Evolutionary conservation across 345 rosid species (phyloP).

Genomic region (Cardamine chenopodiifolia): DNA sequence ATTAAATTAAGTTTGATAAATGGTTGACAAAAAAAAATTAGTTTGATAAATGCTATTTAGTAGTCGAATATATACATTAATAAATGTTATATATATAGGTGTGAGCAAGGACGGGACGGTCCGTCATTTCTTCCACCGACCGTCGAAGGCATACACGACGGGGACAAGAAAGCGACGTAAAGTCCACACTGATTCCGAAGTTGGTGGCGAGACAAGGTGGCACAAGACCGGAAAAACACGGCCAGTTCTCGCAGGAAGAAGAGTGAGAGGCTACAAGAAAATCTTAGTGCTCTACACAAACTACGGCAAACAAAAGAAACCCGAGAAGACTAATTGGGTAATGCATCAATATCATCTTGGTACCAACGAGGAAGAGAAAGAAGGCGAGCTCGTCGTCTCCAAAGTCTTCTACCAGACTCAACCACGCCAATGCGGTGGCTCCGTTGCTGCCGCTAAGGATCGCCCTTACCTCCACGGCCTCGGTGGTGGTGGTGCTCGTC

Average conservation of each 20-base stretch:
- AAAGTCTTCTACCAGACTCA: constrained; percentile 98
- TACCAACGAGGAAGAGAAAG: constrained; percentile 83
- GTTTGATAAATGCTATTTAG: neutral
- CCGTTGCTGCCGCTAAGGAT: constrained; percentile 38
- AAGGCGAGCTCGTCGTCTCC: constrained; percentile 93
- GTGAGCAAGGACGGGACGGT: constrained; percentile 85
- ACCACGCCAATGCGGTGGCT: constrained; percentile 82
- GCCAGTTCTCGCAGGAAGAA: constrained; percentile 62
- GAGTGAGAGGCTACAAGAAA: constrained; percentile 84
- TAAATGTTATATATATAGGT: constrained; percentile 42
- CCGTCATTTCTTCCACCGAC: constrained; percentile 98
- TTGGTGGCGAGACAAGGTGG: constrained; percentile 92
- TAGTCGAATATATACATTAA: neutral
- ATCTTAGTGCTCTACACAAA: constrained; percentile 95
- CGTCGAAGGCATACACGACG: constrained; percentile 96
- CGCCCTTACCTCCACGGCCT: constrained; percentile 33
- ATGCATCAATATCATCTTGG: constrained; percentile 99
- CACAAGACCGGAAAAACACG: constrained; percentile 98
- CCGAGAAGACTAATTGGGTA: constrained; percentile 96
- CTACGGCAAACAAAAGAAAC: constrained; percentile 91
- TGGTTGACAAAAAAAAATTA: neutral
- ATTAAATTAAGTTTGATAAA: neutral
- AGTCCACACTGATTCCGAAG: constrained; percentile 71
- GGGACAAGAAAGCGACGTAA: constrained; percentile 94
- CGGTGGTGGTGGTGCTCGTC: constrained; percentile 37